Base-by-base conservation (phyloP, 768 basidiomycete genomes). In the Tylopilus sp. region DNA sequence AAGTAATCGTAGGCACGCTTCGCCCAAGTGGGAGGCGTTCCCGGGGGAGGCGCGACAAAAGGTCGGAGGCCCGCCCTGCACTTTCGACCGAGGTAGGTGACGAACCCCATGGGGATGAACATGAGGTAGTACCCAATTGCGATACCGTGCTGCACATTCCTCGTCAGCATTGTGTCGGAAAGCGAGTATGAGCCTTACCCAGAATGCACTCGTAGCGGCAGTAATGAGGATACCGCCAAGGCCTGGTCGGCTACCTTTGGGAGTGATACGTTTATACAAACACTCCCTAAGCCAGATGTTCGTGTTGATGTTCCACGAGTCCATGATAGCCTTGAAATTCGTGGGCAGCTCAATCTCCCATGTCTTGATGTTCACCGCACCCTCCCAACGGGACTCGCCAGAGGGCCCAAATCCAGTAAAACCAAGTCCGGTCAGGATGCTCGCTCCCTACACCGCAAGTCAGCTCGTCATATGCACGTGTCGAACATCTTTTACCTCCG, bases 221-320 rank as follows among this genome's bases (percentile, higher is more conserved):
- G 97, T 99, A 54, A 92, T 79, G 82, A 98, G 85, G 65, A 85
- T 96, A 68, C 89, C 92, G 66, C 76, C 72, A 71, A 91, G 89
- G 1, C 93, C 94, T 3, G 96, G 89, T 68, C 95, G 97, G 78
- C 90, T 85, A 37, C 95, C 96, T 67, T 88, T 87, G 42, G 89
- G 88, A 0, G 92, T 92, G 53, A 99, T 85, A 12, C 97, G 91
- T 71, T 98, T 98, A 77, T 99, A 99, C 3, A 99, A 79, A 53
- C 92, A 95, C 66, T 98, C 95, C 43, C 96, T 78, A 2, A 99
- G 80, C 97, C 97, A 99, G 22, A 96, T 79, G 70, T 96, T 95
- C n/a, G 93, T 92, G 71, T 92, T 92, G 77, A 92, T 93, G 71
- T 98, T 98, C 96, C 96, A 98, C 4, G 87, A 84, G 65, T 97